These are phyloP conservation scores for Scheffersomyces lignicola DNA, from an alignment of 1,139 yeast genomes.

Conservation along the genomic window DNA sequence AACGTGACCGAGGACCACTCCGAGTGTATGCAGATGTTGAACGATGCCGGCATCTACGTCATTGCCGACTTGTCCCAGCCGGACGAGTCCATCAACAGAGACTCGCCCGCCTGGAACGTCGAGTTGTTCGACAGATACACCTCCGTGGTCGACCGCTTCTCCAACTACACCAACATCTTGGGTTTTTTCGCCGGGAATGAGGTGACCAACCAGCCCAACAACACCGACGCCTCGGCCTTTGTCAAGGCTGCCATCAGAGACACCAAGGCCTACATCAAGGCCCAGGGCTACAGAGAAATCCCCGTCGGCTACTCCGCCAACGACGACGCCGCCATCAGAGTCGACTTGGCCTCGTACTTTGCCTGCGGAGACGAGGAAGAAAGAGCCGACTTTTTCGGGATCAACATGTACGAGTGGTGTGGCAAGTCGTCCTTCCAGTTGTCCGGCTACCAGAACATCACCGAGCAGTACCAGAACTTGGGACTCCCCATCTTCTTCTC, in stretches of 20 bases:
- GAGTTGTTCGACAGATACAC: slow-evolving; percentile 70
- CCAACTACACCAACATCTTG: slow-evolving; percentile 69
- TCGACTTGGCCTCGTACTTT: slow-evolving; percentile 75
- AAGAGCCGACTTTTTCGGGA: slow-evolving; percentile 87
- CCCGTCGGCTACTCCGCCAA: slow-evolving; percentile 92
- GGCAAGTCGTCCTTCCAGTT: slow-evolving; percentile 61
- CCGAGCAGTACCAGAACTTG: slow-evolving; percentile 65
- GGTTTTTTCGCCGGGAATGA: slow-evolving; percentile 95
- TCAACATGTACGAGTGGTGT: slow-evolving; percentile 97
- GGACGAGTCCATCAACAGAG: slow-evolving; percentile 58
- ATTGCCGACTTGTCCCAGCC: slow-evolving; percentile 79
- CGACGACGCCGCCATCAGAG: slow-evolving; percentile 73
- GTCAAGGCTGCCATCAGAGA: slow-evolving; percentile 91
- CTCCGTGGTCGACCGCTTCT: slow-evolving; percentile 70
- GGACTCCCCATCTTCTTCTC: slow-evolving; percentile 86
- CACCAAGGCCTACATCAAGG: slow-evolving; percentile 70
- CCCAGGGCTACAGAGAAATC: slow-evolving; percentile 63
- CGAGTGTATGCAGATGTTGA: slow-evolving; percentile 63
- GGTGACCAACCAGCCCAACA: slow-evolving; percentile 71
- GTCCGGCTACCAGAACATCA: slow-evolving; percentile 77
- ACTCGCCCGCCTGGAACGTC: slow-evolving; percentile 61
- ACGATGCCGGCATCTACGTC: slow-evolving; percentile 76
- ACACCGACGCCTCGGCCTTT: slow-evolving; percentile 78
- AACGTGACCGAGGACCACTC: slow-evolving; percentile 64
- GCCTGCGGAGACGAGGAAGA: slow-evolving; percentile 71